Evolutionary conservation across 441 rosid genomes (phyloP).

Genomic region (Corymbia citriodora): DNA sequence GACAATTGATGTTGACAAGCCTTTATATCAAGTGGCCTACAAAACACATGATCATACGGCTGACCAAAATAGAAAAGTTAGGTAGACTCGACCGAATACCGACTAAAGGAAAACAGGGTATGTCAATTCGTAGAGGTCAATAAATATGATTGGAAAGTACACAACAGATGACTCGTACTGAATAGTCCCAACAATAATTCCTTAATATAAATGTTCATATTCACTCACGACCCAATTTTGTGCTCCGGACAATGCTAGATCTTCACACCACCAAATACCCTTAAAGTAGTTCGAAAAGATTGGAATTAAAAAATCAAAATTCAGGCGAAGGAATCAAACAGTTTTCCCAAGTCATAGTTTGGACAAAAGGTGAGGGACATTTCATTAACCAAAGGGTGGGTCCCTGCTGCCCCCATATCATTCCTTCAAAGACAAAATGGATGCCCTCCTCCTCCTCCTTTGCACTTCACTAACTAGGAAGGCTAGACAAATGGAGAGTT

Average conservation of each 20-base stretch:
- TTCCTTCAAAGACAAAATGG: constrained; percentile 11
- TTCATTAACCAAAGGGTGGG: not conserved
- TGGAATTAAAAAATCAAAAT: not conserved
- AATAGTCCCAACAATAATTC: not conserved
- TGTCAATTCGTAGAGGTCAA: not conserved
- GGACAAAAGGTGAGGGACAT: not conserved
- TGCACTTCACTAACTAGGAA: not conserved
- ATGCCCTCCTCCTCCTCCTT: not conserved
- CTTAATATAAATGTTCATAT: not conserved
- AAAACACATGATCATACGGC: not conserved
- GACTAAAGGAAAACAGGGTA: not conserved
- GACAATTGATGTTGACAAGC: not conserved
- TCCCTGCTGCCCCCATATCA: constrained; percentile 26
- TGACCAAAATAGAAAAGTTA: not conserved
- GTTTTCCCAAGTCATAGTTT: not conserved
- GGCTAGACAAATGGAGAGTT: constrained; percentile 18
- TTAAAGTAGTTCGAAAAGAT: not conserved
- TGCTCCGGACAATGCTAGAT: not conserved
- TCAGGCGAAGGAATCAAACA: not conserved
- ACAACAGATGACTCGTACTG: rapidly evolving
- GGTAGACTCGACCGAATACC: not conserved
- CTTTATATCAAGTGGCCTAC: not conserved
- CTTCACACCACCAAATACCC: not conserved
- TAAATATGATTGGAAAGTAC: not conserved
- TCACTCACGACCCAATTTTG: not conserved